These are phyloP conservation scores for Sporothrix sp. DNA, from an alignment of 2,329 filamentous ascomycete genomes.

Conservation along the genomic window DNA sequence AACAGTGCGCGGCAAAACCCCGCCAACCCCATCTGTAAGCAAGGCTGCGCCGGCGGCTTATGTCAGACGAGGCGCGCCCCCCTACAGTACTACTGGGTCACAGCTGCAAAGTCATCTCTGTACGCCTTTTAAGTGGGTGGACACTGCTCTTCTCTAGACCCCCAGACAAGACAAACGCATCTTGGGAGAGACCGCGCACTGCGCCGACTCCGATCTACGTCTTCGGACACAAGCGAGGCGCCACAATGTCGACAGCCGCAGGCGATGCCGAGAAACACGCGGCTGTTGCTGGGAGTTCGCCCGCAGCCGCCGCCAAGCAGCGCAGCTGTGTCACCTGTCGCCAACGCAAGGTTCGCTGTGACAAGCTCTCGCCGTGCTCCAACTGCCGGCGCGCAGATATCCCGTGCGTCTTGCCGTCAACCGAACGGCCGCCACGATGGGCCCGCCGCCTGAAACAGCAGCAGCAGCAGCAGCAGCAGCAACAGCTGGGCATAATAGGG, in stretches of 20 bases:
- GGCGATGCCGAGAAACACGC: conserved; percentile 20
- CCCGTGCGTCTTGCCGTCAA: conserved; percentile 38
- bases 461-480: conserved; percentile 10
- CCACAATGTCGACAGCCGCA: background rate
- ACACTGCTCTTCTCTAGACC: too few relatives aligned
- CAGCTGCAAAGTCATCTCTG: background rate
- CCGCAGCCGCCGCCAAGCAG: conserved; percentile 22
- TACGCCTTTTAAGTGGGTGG: too few relatives aligned
- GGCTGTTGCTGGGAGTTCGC: conserved; percentile 4
- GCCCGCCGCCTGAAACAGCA: conserved; percentile 33
- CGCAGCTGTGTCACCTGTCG: conserved; percentile 43
- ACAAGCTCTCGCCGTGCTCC: conserved; percentile 45
- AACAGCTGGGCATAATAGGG: too few relatives aligned
- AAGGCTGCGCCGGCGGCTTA: background rate
- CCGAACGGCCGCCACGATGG: conserved; percentile 43
- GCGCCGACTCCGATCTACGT: too few relatives aligned
- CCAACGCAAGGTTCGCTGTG: conserved; percentile 46
- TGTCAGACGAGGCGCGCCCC: background rate
- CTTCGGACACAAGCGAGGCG: too few relatives aligned
- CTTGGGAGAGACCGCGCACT: too few relatives aligned
- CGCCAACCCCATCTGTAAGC: background rate
- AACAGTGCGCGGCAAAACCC: background rate
- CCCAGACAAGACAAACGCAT: background rate
- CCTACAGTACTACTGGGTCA: background rate
- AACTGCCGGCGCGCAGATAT: conserved; percentile 45